Base-by-base conservation (phyloP, 179 eudicot genomes). In the Nepenthes alata region DNA sequence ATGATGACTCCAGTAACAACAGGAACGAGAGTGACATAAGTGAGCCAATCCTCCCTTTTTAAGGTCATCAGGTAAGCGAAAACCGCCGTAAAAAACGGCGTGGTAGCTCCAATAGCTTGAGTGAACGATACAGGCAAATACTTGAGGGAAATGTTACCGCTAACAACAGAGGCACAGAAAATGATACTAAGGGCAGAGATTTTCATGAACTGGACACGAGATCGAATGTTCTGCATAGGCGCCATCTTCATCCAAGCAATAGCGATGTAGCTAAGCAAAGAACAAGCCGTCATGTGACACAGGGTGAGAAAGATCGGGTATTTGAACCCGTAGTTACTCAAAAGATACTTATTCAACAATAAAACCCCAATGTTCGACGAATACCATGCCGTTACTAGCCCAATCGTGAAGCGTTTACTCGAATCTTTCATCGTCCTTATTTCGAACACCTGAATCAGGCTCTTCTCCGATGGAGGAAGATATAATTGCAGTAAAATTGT, bases 201-300 rank as follows among this genome's bases (percentile, higher is more conserved):
- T 59, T 54, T 63, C 15, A 54, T 10, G 35, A 63, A 63, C 3
- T 63, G 67, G 16, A 63, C 51, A n/a, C 67, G 15, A 38, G 67
- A 63, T 54, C 67, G 67, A 25, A 63, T 63, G 37, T 59, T 63
- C 51, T 63, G 67, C 59, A 63, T 63, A 53, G 67, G 67, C 2
- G 54, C 67, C 25, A 63, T 16, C 52, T 63, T 63, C 67, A 63
- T 63, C 59, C 67, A 63, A 14, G 67, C 67, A 41, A 63, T 63
- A 10, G 59, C 59, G 39, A 63, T 41, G 59, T 63, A 63, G 59
- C 67, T 63, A 38, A 63, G 67, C 51, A 63, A 15, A 45, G 67
- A 63, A 44, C 67, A 63, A 54, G 67, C 67, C 3, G 67, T 63
- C 67, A 63, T 63, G 10, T 63, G 67, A 54, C 67, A 63, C 59